Conservation (phyloP, 2,329 filamentous ascomycete genomes). For the Trichoderma simmonsii region DNA sequence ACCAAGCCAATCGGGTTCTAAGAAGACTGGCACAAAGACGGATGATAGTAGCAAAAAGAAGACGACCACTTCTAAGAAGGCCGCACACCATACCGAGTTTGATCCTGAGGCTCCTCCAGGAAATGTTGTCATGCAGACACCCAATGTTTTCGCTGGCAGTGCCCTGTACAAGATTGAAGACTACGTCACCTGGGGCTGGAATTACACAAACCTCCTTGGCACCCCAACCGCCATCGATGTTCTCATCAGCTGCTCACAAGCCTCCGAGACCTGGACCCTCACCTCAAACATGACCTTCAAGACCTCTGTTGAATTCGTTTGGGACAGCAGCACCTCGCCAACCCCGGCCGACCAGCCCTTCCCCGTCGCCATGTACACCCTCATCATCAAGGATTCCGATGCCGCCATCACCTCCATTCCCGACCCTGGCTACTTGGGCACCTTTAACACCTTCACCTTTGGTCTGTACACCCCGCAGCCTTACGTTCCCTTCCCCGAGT, state of each 20-base stretch:
- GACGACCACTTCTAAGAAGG: conserved; percentile 20
- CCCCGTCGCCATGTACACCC: conserved; percentile 55
- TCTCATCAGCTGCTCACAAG: conserved; percentile 53
- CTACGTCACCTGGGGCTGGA: conserved; percentile 60
- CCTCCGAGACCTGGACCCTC: conserved; percentile 56
- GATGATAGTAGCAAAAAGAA: conserved; percentile 20
- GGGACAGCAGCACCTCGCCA: conserved; percentile 56
- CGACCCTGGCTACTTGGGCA: conserved; percentile 54
- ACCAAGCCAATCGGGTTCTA: not conserved
- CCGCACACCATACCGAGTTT: conserved; percentile 36
- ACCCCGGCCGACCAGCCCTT: conserved; percentile 46
- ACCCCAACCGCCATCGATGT: conserved; percentile 60
- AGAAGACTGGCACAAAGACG: conserved; percentile 19
- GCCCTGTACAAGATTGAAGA: conserved; percentile 60
- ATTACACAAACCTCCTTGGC: conserved; percentile 59
- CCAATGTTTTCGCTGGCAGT: conserved; percentile 42
- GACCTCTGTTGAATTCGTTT: conserved; percentile 50
- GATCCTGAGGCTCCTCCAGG: conserved; percentile 47
- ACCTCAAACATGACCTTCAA: conserved; percentile 61
- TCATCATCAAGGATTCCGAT: conserved; percentile 60
- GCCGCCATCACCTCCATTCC: conserved; percentile 47
- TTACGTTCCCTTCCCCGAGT: conserved; percentile 52
- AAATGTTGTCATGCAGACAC: conserved; percentile 52
- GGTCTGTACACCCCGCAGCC: conserved; percentile 54
- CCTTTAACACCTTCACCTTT: conserved; percentile 50